These are phyloP conservation scores for Sodiomyces alkalinus DNA, from an alignment of 2,329 filamentous ascomycete species.

Conservation along the genomic window DNA sequence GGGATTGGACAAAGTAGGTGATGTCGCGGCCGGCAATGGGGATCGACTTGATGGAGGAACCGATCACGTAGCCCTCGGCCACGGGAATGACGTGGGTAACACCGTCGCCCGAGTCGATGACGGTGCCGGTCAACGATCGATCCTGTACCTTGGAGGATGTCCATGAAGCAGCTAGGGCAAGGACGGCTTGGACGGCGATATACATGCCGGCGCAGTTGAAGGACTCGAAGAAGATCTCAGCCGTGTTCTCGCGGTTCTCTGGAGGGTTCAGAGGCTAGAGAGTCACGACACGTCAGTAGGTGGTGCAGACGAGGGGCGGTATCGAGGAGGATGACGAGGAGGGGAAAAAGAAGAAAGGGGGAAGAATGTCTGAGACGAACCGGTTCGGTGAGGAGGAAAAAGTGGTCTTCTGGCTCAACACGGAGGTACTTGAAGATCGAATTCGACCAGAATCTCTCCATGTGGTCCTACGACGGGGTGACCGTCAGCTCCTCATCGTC, in stretches of 20 bases:
- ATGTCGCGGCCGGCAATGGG: conserved; percentile 96
- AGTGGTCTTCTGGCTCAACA: conserved; percentile 96
- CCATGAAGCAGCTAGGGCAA: conserved; percentile 94
- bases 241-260: conserved; percentile 97
- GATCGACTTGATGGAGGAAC: conserved; percentile 97
- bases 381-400: conserved; percentile 94
- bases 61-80: conserved; percentile 96
- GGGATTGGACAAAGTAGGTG: conserved; percentile 94
- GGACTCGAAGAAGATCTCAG: conserved; percentile 99
- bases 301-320: too few relatives aligned
- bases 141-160: conserved; percentile 97
- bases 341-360: neutral
- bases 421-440: conserved; percentile 99
- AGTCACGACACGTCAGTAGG: too few relatives aligned
- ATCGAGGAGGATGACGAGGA: too few relatives aligned
- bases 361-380: conserved; percentile 33
- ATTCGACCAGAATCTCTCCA: conserved; percentile 99
- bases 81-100: conserved; percentile 98
- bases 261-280: conserved; percentile 83
- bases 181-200: conserved; percentile 94
- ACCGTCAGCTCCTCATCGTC: too few relatives aligned
- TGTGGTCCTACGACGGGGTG: conserved; percentile 91
- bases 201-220: conserved; percentile 99
- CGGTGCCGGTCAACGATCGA: conserved; percentile 87
- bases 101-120: conserved; percentile 97